Conservation (phyloP, 345 rosid species). For the Syzygium oleosum region DNA sequence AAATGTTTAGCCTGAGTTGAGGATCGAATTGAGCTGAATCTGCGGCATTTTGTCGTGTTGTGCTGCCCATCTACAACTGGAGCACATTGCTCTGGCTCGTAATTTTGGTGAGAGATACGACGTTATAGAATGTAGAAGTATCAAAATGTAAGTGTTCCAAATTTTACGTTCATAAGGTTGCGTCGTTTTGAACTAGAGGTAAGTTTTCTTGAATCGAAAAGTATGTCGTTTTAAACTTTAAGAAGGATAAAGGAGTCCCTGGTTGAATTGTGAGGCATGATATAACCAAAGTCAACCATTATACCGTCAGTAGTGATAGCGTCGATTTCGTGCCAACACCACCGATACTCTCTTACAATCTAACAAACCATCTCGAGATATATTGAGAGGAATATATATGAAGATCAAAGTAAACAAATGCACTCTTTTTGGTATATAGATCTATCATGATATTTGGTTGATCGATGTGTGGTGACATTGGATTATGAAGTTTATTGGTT, state of each 20-base stretch:
- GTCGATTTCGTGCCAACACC: accelerated
- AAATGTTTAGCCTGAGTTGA: accelerated
- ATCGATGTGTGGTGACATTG: background rate
- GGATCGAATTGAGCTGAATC: background rate
- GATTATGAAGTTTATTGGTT: background rate
- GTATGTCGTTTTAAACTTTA: background rate
- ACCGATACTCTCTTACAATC: background rate
- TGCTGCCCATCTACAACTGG: accelerated
- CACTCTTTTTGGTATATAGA: background rate
- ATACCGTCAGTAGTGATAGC: accelerated
- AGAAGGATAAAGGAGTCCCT: accelerated
- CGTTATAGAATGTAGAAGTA: accelerated
- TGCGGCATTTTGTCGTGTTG: background rate
- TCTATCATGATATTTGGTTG: background rate
- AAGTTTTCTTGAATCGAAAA: background rate
- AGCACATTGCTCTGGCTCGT: background rate
- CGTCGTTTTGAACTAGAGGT: background rate
- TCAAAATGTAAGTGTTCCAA: background rate
- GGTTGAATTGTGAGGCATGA: accelerated
- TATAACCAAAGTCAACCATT: background rate
- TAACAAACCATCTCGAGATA: background rate
- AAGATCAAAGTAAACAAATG: background rate
- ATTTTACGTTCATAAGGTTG: background rate
- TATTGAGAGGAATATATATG: accelerated
- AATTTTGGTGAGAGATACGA: background rate